phyloP scores from a whole-genome alignment of 2,329 filamentous ascomycete species.

The Cordyceps farinosa region DNA sequence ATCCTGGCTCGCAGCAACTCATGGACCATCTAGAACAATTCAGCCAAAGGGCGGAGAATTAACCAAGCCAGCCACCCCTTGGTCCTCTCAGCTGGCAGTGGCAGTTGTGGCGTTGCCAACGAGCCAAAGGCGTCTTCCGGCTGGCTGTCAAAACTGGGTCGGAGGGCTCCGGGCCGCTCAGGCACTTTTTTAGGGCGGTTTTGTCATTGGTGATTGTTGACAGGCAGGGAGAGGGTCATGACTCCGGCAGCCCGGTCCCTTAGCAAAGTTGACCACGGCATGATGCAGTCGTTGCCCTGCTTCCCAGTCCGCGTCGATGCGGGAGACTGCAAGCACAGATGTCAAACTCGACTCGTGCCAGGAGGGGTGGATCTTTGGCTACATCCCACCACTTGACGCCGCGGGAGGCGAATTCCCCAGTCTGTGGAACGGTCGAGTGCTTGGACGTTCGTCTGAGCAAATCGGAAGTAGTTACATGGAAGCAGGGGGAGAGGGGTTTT shows the following conservation, averaged over 20 bases:
- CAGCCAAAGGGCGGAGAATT: not conserved
- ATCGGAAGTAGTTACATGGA: not conserved
- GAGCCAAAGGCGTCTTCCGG: not conserved
- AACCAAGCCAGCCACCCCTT: not conserved
- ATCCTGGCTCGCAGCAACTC: not conserved
- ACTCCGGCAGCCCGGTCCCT: not conserved
- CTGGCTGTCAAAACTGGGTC: constrained; percentile 10
- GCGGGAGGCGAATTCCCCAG: not conserved
- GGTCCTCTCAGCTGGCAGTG: not conserved
- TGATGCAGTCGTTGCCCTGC: too few species aligned
- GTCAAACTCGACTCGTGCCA: not conserved
- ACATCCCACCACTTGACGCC: not conserved
- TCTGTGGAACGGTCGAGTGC: constrained; percentile 5
- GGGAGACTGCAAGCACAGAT: not conserved
- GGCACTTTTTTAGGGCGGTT: constrained; percentile 5
- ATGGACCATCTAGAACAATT: not conserved
- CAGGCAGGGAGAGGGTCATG: not conserved
- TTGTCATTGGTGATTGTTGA: not conserved
- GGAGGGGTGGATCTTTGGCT: not conserved
- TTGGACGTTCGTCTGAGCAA: constrained; percentile 7
- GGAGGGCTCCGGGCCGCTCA: constrained; percentile 13
- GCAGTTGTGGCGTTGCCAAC: constrained; percentile 13
- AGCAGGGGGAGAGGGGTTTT: not conserved
- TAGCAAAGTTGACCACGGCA: too few species aligned
- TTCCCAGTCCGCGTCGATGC: not conserved